Evolutionary conservation across 2,329 filamentous ascomycete species (phyloP).

Genomic region (Alternaria sp.): DNA sequence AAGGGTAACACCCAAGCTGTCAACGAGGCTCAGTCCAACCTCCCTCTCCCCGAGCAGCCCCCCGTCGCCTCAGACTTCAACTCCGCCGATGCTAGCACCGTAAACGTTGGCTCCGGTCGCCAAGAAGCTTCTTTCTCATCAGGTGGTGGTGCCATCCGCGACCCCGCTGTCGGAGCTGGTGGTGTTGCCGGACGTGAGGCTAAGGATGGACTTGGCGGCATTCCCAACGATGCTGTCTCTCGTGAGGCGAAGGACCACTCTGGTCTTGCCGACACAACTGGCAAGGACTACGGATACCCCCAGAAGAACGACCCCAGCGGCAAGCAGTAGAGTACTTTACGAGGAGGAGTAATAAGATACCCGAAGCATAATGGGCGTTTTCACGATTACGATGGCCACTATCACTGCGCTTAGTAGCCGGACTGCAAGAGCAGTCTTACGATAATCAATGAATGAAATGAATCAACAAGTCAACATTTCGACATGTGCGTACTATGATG

Average conservation of each 20-base stretch:
- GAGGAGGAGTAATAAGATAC: constrained; percentile 3
- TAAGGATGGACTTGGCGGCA: constrained; percentile 62
- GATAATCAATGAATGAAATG: constrained; percentile 11
- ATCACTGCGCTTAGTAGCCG: constrained; percentile 23
- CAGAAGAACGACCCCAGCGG: constrained; percentile 51
- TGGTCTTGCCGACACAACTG: constrained; percentile 53
- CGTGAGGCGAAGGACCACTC: constrained; percentile 55
- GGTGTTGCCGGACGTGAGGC: constrained; percentile 69
- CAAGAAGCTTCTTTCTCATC: constrained; percentile 54
- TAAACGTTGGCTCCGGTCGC: constrained; percentile 74
- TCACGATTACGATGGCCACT: constrained; percentile 9
- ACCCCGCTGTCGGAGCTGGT: constrained; percentile 61
- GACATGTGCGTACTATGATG: not conserved
- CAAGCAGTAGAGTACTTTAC: constrained; percentile 24
- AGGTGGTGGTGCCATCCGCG: constrained; percentile 56
- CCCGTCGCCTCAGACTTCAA: constrained; percentile 81
- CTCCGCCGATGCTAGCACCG: constrained; percentile 71
- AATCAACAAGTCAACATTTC: constrained; percentile 17
- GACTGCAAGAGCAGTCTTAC: constrained; percentile 21
- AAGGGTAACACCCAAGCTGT: constrained; percentile 62
- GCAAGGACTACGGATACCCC: constrained; percentile 54
- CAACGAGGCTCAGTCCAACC: constrained; percentile 72
- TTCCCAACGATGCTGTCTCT: constrained; percentile 68
- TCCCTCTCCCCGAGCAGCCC: constrained; percentile 81
- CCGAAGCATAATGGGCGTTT: constrained; percentile 11